Evolutionary conservation across 139 green algal species (phyloP), one percentile per base, ranked within the genome.

Genomic region (Monoraphidium neglectum): DNA sequence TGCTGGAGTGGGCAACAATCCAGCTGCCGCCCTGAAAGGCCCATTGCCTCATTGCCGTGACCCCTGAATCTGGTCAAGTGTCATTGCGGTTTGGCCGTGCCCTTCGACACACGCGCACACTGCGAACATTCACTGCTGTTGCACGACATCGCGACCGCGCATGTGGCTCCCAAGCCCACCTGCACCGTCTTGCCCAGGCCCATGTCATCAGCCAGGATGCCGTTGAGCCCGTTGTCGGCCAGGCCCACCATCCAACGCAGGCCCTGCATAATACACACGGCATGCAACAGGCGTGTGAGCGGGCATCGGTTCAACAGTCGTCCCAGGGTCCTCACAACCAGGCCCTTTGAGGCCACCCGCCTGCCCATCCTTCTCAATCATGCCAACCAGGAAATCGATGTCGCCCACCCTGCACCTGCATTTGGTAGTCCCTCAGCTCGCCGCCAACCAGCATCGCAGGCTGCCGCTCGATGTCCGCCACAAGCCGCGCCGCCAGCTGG

Each of bases 201-300:
- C 95, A 99, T 98, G 76, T 98, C 94, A 72, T 99, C 96, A 1
- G 97, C 95, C 33, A 99, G 86, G 72, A 98, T 98, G 74, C 96
- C 96, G 82, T 98, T 99, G 60, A 97, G 95, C 74, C 98, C 96
- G 81, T 97, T 95, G n/a, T 73, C 13, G 59, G 47, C 40, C 60
- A 99, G 87, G 0, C 87, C 94, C 4, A 98, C 89, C 90, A 99
- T 95, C 97, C 97, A 99, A 72, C 97, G 87, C 83, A 99, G 82
- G 10, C 95, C 94, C 79, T 80, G 51, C 51, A 73, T 2, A n/a
- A 26, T 16, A 71, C 10, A 49, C 26, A 38, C 64, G 40, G 64
- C 6, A 18, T 32, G 13, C 5, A 3, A 72, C 13, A 13, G 16
- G 40, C 8, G 32, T 68, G 28, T 26, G 61, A 23, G 61, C 61